These are phyloP conservation scores for Pleurostoma richardsiae DNA, from an alignment of 2,329 filamentous ascomycete species.

Conservation along the genomic window DNA sequence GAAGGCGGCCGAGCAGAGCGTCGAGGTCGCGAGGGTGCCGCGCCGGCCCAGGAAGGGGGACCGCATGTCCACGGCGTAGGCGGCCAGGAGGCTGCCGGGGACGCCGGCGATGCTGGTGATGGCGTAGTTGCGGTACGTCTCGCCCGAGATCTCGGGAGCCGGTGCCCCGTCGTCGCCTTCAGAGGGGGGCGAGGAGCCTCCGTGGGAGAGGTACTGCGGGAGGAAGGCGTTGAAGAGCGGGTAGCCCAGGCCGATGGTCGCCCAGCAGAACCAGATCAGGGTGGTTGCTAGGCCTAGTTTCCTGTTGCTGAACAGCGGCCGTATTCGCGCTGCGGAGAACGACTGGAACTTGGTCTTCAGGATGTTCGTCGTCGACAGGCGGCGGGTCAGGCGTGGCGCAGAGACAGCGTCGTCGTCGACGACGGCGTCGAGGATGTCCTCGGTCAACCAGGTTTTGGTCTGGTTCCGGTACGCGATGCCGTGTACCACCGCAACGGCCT, in stretches of 20 bases:
- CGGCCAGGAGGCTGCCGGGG: conserved; percentile 70
- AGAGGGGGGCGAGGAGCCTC: conserved; percentile 27
- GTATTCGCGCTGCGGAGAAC: conserved; percentile 64
- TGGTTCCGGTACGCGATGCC: conserved; percentile 70
- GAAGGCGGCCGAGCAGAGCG: conserved; percentile 62
- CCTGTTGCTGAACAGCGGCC: conserved; percentile 56
- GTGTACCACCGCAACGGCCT: conserved; percentile 76
- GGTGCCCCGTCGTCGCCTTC: conserved; percentile 27
- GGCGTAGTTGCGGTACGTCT: conserved; percentile 74
- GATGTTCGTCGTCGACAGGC: conserved; percentile 29
- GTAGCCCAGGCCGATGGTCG: conserved; percentile 79
- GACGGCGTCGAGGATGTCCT: conserved; percentile 58
- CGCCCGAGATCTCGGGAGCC: conserved; percentile 30
- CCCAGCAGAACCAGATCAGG: conserved; percentile 75
- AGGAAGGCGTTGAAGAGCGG: conserved; percentile 87
- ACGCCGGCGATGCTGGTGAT: conserved; percentile 75
- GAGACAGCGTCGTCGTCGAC: conserved; percentile 26
- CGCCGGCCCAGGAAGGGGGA: conserved; percentile 63
- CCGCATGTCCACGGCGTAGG: conserved; percentile 62
- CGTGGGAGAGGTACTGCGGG: conserved; percentile 74
- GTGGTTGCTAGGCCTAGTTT: conserved; percentile 45
- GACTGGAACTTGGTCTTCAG: conserved; percentile 55
- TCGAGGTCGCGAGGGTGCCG: conserved; percentile 65
- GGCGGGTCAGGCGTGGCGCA: conserved; percentile 5
- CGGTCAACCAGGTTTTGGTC: conserved; percentile 69